Percentiles rank a stretch among this genome's conserved stretches.
phyloP scores from a whole-genome alignment of 805 yeast genomes.

The Tetrapisispora nanseiensis region DNA sequence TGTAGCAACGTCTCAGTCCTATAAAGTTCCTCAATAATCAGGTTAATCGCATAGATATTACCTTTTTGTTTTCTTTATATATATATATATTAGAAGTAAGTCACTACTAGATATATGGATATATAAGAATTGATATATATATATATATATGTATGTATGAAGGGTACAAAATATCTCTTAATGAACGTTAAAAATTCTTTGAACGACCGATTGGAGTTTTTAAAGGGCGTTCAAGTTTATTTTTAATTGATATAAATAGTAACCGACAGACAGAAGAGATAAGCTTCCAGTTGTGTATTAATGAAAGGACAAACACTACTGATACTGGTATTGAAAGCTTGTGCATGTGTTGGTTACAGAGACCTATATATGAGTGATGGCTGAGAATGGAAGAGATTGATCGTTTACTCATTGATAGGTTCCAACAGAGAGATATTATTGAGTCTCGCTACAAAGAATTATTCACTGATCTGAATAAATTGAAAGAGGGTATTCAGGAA shows the following conservation, averaged over 20 bases:
- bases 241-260: background rate
- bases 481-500: background rate
- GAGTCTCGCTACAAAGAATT: slow-evolving; percentile 17
- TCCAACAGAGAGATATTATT: slow-evolving; percentile 11
- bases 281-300: too few species aligned
- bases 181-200: background rate
- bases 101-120: background rate
- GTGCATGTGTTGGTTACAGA: too few species aligned
- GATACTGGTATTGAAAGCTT: too few species aligned
- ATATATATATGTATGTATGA: too few species aligned
- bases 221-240: background rate
- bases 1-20: too few species aligned
- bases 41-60: too few species aligned
- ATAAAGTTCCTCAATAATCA: too few species aligned
- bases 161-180: too few species aligned
- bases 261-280: too few species aligned
- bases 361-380: background rate
- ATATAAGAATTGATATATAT: too few species aligned
- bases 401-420: slow-evolving; percentile 7
- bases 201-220: background rate
- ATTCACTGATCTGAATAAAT: slow-evolving; percentile 7
- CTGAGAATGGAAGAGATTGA: background rate
- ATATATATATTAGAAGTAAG: too few species aligned
- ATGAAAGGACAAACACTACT: too few species aligned
- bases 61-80: background rate